phyloP scores from a whole-genome alignment of 306 rosid species.

The Citrullus colocynthis region DNA sequence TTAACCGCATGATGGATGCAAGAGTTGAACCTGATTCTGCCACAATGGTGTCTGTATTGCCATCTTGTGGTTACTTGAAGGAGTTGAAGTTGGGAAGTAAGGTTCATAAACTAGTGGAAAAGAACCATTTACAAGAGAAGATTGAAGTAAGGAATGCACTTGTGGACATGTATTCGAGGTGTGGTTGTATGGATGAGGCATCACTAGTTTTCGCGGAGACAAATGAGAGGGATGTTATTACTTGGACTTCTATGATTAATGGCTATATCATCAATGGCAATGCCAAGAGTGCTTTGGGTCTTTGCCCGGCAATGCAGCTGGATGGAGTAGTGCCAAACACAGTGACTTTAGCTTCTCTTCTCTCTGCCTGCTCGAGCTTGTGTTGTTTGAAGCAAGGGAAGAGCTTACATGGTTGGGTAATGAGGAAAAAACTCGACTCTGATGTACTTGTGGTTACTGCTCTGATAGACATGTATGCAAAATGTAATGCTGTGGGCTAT shows the following conservation, averaged over 20 bases:
- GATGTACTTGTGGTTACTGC: conserved; percentile 79
- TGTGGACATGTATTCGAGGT: conserved; percentile 75
- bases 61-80: conserved; percentile 51
- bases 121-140: conserved; percentile 41
- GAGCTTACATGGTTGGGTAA: conserved; percentile 68
- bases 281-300: conserved; percentile 42
- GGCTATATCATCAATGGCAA: conserved; percentile 61
- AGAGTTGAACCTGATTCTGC: conserved; percentile 60
- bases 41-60: conserved; percentile 66
- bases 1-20: conserved; percentile 43
- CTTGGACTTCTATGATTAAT: conserved; percentile 76
- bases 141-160: conserved; percentile 44
- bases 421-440: conserved; percentile 46
- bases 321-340: conserved; percentile 58
- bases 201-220: conserved; percentile 23
- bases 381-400: conserved; percentile 33
- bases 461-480: conserved; percentile 59
- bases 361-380: conserved; percentile 56
- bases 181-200: conserved; percentile 57
- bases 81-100: conserved; percentile 37
- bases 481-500: conserved; percentile 19
- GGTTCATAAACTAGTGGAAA: conserved; percentile 37
- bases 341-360: conserved; percentile 52
- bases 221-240: conserved; percentile 58
- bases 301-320: conserved; percentile 48